Evolutionary conservation across 2,329 filamentous ascomycete species (phyloP).

Genomic region (Dactylonectria macrodidyma): DNA sequence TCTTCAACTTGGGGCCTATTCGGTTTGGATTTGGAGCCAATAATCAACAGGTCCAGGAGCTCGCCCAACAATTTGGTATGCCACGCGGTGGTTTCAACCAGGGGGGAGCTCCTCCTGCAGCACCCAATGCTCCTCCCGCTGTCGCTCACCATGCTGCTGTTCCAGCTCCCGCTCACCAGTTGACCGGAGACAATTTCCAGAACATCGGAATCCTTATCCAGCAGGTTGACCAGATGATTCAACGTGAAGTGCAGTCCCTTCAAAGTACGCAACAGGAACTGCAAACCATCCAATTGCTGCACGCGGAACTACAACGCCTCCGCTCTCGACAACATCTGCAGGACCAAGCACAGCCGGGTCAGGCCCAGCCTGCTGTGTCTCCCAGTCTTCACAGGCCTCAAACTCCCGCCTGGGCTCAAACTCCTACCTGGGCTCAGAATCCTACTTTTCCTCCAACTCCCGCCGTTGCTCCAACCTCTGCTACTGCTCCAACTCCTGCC

Average conservation of each 20-base stretch:
- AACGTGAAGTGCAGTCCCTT: slow-evolving; percentile 76
- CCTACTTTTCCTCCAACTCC: slow-evolving; percentile 16
- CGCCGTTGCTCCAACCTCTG: slow-evolving; percentile 27
- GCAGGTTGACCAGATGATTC: slow-evolving; percentile 77
- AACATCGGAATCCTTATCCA: slow-evolving; percentile 73
- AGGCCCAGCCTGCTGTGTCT: slow-evolving; percentile 29
- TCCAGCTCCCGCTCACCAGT: slow-evolving; percentile 38
- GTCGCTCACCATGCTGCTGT: slow-evolving; percentile 35
- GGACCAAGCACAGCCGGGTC: slow-evolving; percentile 45
- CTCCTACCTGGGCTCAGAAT: slow-evolving; percentile 21
- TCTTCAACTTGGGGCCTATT: slow-evolving; percentile 82
- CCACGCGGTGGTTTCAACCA: slow-evolving; percentile 50
- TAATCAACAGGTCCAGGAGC: slow-evolving; percentile 75
- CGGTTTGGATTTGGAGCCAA: slow-evolving; percentile 84
- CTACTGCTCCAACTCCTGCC: slow-evolving; percentile 26
- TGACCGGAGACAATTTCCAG: slow-evolving; percentile 52
- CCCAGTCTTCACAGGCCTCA: slow-evolving; percentile 30
- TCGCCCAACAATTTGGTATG: slow-evolving; percentile 74
- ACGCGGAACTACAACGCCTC: slow-evolving; percentile 77
- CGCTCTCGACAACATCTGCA: slow-evolving; percentile 64
- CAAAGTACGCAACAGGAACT: slow-evolving; percentile 78
- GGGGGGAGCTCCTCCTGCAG: slow-evolving; percentile 38
- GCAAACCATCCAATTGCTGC: slow-evolving; percentile 76
- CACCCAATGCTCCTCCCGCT: slow-evolving; percentile 34
- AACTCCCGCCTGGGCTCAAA: slow-evolving; percentile 30